phyloP scores from a whole-genome alignment of 495 filamentous ascomycete genomes.

The Neurospora sp. region DNA sequence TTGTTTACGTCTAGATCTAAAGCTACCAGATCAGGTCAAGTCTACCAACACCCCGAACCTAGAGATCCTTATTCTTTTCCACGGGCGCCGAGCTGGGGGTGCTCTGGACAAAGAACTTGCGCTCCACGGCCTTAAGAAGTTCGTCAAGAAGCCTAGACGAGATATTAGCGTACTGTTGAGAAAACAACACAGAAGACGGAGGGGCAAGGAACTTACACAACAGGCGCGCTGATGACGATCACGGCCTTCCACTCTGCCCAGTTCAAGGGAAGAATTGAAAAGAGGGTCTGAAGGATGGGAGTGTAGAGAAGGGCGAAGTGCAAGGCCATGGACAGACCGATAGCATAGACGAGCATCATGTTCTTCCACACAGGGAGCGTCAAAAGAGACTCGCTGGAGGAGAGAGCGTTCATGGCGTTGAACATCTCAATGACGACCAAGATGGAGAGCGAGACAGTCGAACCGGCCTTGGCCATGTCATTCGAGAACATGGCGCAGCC shows the following conservation, averaged over 20 bases:
- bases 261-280: conserved; percentile 84
- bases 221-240: conserved; percentile 75
- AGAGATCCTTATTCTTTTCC: conserved; percentile 32
- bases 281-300: conserved; percentile 78
- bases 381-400: conserved; percentile 85
- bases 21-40: neutral
- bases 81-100: conserved; percentile 15
- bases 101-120: conserved; percentile 44
- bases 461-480: conserved; percentile 81
- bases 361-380: conserved; percentile 94
- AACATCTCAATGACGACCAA: conserved; percentile 99
- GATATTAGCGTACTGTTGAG: conserved; percentile 24
- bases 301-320: conserved; percentile 93
- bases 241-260: conserved; percentile 92
- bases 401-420: conserved; percentile 98
- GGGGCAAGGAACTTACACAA: conserved; percentile 60
- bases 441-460: conserved; percentile 84
- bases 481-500: conserved; percentile 92
- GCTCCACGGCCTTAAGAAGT: conserved; percentile 70
- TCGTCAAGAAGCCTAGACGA: conserved; percentile 73
- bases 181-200: neutral
- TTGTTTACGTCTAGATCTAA: neutral
- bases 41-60: neutral
- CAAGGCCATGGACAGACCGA: conserved; percentile 86
- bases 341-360: conserved; percentile 93